Conservation (phyloP, 169 alveolate species). For the Plasmodium berghei region DNA sequence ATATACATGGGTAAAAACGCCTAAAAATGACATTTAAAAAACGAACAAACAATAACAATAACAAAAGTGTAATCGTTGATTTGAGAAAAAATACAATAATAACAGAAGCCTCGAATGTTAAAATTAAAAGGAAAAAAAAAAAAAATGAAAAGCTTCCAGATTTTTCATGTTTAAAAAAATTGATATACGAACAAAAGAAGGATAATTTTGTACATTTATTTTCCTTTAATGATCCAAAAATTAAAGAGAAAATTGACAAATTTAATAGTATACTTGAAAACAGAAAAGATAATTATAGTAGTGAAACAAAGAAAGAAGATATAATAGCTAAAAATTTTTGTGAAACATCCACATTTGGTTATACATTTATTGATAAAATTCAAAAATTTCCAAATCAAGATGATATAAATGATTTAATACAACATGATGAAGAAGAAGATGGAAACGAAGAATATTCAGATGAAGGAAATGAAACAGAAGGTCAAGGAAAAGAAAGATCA, state of each 20-base stretch:
- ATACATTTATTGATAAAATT: slow-evolving; percentile 54
- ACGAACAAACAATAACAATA: neutral
- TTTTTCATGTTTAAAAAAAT: slow-evolving; percentile 67
- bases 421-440: slow-evolving; percentile 53
- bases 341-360: slow-evolving; percentile 70
- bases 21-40: neutral
- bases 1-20: neutral
- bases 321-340: slow-evolving; percentile 28
- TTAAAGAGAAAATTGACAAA: slow-evolving; percentile 56
- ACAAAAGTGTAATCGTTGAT: neutral
- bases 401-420: slow-evolving; percentile 60
- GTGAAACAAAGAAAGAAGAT: slow-evolving; percentile 26
- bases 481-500: neutral
- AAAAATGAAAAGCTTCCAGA: slow-evolving; percentile 21
- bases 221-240: slow-evolving; percentile 58
- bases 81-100: neutral
- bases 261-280: slow-evolving; percentile 66
- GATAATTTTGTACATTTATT: slow-evolving; percentile 37
- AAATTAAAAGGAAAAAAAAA: neutral
- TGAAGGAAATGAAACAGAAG: neutral
- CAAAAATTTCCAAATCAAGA: slow-evolving; percentile 18
- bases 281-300: slow-evolving; percentile 24
- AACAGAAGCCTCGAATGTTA: neutral
- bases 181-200: slow-evolving; percentile 65
- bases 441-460: slow-evolving; percentile 1